A percentile compares a stretch with the other conserved stretches of the same genome.
Evolutionary conservation across 129 eudicot genomes (phyloP).

Genomic region (Pulicaria dysenterica): DNA sequence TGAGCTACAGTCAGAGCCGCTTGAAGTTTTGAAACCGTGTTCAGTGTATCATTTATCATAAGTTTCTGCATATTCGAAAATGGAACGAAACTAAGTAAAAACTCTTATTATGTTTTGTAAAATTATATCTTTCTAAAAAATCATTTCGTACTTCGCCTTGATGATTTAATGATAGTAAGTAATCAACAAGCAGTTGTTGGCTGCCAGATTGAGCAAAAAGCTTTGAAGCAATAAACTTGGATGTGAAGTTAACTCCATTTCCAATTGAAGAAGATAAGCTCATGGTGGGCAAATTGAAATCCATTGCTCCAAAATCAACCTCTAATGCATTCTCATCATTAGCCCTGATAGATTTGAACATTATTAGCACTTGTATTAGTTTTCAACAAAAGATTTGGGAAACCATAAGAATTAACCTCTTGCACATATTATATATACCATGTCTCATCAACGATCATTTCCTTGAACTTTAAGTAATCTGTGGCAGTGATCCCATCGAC

Average conservation of each 20-base stretch:
- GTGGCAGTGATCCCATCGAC: slow-evolving; percentile 79
- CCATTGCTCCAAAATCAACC: slow-evolving; percentile 91
- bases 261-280: slow-evolving; percentile 87
- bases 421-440: slow-evolving; percentile 44
- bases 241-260: slow-evolving; percentile 63
- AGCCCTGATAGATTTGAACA: slow-evolving; percentile 63
- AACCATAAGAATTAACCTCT: background rate
- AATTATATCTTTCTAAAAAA: background rate
- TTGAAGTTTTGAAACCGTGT: slow-evolving; percentile 79
- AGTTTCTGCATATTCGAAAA: slow-evolving; percentile 61
- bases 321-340: slow-evolving; percentile 86
- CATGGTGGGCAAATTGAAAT: slow-evolving; percentile 70
- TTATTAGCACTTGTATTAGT: slow-evolving; percentile 6
- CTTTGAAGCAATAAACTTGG: slow-evolving; percentile 82
- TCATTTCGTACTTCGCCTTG: slow-evolving; percentile 71
- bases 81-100: slow-evolving; percentile 7
- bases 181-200: slow-evolving; percentile 80
- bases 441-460: slow-evolving; percentile 66
- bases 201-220: slow-evolving; percentile 45
- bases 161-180: slow-evolving; percentile 69
- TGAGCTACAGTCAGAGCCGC: slow-evolving; percentile 73
- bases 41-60: slow-evolving; percentile 89
- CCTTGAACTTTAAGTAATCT: slow-evolving; percentile 86
- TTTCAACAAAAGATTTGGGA: background rate
- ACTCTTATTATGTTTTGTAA: background rate